A percentile compares a stretch with the other conserved stretches of the same genome.
Evolutionary conservation across 768 basidiomycete species (phyloP).

Genomic region (Xanthoconium stramineum): DNA sequence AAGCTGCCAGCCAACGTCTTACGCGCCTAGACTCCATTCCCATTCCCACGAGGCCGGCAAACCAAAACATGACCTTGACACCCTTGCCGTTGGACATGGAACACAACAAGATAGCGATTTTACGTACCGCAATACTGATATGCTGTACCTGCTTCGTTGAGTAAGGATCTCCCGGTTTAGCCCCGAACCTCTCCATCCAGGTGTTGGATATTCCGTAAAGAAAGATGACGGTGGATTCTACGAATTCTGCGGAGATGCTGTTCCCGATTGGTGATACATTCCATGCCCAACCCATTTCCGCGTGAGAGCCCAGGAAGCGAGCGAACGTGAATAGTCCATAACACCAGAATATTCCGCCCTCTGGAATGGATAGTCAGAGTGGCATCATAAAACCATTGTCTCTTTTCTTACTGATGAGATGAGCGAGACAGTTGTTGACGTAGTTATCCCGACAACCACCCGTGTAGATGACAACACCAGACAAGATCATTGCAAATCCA

Average conservation of each 20-base stretch:
- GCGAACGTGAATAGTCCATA: slow-evolving; percentile 87
- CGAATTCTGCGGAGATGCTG: slow-evolving; percentile 65
- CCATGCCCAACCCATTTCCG: slow-evolving; percentile 94
- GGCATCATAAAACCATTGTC: background rate
- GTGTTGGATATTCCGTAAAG: slow-evolving; percentile 87
- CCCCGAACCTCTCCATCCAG: slow-evolving; percentile 97
- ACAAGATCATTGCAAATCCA: slow-evolving; percentile 61
- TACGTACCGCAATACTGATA: slow-evolving; percentile 81
- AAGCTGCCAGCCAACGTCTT: slow-evolving; percentile 68
- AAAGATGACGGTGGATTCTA: slow-evolving; percentile 81
- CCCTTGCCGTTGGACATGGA: background rate
- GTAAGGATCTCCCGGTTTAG: slow-evolving; percentile 73
- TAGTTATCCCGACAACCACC: slow-evolving; percentile 82
- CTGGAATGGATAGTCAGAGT: slow-evolving; percentile 34
- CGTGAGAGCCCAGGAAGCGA: slow-evolving; percentile 90
- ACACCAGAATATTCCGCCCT: slow-evolving; percentile 90
- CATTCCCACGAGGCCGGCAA: slow-evolving; percentile 87
- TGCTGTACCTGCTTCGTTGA: slow-evolving; percentile 93
- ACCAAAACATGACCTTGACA: slow-evolving; percentile 85
- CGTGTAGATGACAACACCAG: slow-evolving; percentile 78
- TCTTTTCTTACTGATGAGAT: slow-evolving; percentile 73
- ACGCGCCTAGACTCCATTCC: slow-evolving; percentile 77
- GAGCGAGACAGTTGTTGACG: slow-evolving; percentile 82
- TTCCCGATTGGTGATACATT: slow-evolving; percentile 59
- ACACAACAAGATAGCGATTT: background rate